Conservation (phyloP, 2,329 filamentous ascomycete genomes). For the Botrytis byssoidea region DNA sequence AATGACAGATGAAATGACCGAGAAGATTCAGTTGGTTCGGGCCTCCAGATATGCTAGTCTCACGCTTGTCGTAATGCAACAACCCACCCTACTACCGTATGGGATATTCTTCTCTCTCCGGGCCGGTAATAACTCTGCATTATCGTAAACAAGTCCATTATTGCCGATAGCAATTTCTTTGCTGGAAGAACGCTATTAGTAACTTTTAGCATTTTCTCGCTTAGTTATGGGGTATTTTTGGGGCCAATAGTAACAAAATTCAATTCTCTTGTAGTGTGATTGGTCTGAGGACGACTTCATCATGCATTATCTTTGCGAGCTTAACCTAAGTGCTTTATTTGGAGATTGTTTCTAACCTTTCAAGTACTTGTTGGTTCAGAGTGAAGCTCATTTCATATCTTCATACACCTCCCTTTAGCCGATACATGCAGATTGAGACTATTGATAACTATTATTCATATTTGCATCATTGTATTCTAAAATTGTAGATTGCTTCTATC, state of each 20-base stretch:
- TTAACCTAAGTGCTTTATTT: no score
- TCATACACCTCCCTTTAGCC: neutral
- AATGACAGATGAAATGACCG: neutral
- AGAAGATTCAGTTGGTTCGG: neutral
- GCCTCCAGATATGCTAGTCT: neutral
- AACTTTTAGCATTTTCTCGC: neutral
- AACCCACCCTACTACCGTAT: rapidly evolving
- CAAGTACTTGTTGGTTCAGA: neutral
- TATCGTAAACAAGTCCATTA: neutral
- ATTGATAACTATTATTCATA: neutral
- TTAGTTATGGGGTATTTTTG: neutral
- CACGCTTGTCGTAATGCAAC: neutral
- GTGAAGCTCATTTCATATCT: neutral
- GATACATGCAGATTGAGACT: neutral
- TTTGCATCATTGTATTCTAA: rapidly evolving
- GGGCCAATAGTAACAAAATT: no score
- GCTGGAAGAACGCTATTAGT: neutral
- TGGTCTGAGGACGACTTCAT: no score
- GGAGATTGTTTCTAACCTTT: neutral
- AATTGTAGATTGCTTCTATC: neutral
- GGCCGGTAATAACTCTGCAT: neutral
- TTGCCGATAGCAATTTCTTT: neutral
- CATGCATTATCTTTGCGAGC: no score
- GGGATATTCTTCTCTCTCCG: neutral
- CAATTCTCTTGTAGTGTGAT: no score